Conservation (phyloP, 2,329 filamentous ascomycete species). For the Lecanicillium sp. region DNA sequence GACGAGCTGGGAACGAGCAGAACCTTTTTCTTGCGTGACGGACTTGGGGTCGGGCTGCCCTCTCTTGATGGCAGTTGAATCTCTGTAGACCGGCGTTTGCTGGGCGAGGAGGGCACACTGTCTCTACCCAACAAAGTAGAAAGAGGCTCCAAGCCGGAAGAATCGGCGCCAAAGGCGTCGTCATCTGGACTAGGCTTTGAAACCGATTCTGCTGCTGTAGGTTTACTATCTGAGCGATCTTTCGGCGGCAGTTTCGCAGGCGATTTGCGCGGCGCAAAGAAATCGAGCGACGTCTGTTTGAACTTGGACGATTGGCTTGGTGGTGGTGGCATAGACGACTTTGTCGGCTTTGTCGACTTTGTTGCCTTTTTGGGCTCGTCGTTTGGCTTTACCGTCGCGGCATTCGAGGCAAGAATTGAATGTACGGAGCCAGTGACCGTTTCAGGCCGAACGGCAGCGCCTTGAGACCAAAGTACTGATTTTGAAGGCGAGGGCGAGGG, state of each 20-base stretch:
- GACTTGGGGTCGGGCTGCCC: constrained; percentile 2
- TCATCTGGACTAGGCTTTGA: not conserved
- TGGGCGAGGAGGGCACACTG: constrained; percentile 1
- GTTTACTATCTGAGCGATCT: too few species aligned
- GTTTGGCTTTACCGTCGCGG: constrained; percentile 5
- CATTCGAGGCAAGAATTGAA: constrained; percentile 14
- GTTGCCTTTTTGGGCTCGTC: constrained; percentile 1
- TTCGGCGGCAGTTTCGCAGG: too few species aligned
- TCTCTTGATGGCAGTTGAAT: constrained; percentile 1
- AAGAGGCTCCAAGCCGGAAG: not conserved
- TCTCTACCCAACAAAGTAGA: not conserved
- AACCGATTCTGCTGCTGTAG: not conserved
- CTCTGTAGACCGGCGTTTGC: constrained; percentile 5
- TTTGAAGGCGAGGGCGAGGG: constrained; percentile 21
- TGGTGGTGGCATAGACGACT: constrained; percentile 7
- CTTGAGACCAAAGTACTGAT: constrained; percentile 13
- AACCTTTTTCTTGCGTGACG: constrained; percentile 6
- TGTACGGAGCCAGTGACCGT: constrained; percentile 18
- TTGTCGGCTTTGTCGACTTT: not conserved
- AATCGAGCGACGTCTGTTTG: constrained; percentile 27
- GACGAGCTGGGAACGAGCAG: constrained; percentile 3
- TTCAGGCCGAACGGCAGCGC: constrained; percentile 9
- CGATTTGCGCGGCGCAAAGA: constrained; percentile 17
- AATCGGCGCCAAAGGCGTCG: constrained; percentile 1
- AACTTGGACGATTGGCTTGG: constrained; percentile 6